phyloP scores from a whole-genome alignment of 306 rosid genomes.

The Vigna angularis region DNA sequence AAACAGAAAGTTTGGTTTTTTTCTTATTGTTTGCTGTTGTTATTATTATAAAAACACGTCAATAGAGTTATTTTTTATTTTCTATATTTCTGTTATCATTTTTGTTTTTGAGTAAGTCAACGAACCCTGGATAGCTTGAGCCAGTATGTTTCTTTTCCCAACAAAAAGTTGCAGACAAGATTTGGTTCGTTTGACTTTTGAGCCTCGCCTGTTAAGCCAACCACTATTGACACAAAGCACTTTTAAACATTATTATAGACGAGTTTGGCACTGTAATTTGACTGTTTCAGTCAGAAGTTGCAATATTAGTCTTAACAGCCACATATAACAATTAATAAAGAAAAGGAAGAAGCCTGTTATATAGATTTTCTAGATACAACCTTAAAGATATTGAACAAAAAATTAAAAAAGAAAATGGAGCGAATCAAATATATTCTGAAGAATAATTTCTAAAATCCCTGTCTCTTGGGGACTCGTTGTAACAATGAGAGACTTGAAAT shows the following conservation, averaged over 20 bases:
- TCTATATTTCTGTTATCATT: no score
- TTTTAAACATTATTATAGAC: background rate
- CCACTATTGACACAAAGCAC: background rate
- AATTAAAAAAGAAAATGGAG: background rate
- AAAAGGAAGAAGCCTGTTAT: background rate
- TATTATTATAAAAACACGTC: no score
- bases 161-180: background rate
- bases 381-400: conserved; percentile 14
- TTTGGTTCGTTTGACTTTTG: background rate
- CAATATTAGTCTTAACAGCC: conserved; percentile 6
- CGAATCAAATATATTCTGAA: conserved; percentile 20
- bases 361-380: conserved; percentile 34
- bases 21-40: no score
- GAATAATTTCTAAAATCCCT: conserved; percentile 17
- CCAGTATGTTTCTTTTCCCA: background rate
- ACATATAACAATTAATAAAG: background rate
- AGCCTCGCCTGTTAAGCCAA: background rate
- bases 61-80: no score
- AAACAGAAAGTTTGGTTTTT: no score
- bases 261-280: background rate
- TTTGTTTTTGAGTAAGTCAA: no score
- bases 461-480: background rate
- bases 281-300: background rate
- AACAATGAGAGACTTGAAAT: conserved; percentile 34
- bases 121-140: background rate